Evolutionary conservation across 2,329 filamentous ascomycete species (phyloP), one percentile per base, ranked within the genome.

Genomic region (Pseudogymnoascus sp.): DNA sequence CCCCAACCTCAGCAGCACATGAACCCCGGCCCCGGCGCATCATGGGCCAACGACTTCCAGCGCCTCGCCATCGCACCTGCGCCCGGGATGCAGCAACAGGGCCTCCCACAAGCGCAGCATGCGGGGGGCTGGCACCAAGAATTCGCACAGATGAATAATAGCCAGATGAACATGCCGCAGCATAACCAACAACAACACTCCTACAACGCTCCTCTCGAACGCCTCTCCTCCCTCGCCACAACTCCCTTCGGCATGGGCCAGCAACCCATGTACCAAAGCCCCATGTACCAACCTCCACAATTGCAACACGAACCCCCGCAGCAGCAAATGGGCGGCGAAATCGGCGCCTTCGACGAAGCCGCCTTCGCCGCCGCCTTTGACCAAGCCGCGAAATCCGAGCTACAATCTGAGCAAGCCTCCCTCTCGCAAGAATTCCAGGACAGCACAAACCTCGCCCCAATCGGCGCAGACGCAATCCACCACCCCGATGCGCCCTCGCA

Each of bases 121-220:
- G 67, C 60, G 13, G 68, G 62, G 37, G 70, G 67, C 39, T 87
- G 85, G 85, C 84, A 86, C 60, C 77, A 83, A 68, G 84, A 87
- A 66, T 87, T 87, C 68, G 64, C 69, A 31, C 64, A 66, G 45
- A 74, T 75, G 63, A 39, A 48, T 42, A 42, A 42, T 7, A 12
- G 4, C 48, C 45, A 55, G 5, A 36, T 36, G 35, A 27, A 15
- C 15, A 42, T 45, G 58, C 45, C 13, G 42, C 52, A 52, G 33
- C n/a, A n/a, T n/a, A n/a, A n/a, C n/a, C 55, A 42, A 21, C 62
- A 65, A 31, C 45, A 59, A 21, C 60, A 48, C 18, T 27, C 62
- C 59, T 55, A 61, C 18, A 40, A 55, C 12, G 27, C 18, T 7
- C 40, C 59, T 4, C 27, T 58, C n/a, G 48, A 58, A 25, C 48